Evolutionary conservation across 495 filamentous ascomycete genomes (phyloP).

Genomic region (Penicillium chermesinum): DNA sequence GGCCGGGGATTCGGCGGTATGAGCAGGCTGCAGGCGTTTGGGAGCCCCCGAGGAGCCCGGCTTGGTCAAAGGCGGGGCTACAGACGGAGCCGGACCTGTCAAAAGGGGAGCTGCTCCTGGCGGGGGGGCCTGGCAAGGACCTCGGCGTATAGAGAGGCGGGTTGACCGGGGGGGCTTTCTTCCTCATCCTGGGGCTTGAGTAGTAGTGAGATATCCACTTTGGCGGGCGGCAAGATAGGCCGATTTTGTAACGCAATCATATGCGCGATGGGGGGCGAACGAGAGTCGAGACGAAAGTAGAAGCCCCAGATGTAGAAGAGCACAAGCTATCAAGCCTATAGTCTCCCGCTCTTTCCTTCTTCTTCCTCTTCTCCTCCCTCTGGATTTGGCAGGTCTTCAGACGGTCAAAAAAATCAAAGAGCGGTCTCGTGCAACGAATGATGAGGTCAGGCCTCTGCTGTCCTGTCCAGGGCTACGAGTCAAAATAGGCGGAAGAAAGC

Average conservation of each 20-base stretch:
- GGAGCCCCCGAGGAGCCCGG: conserved; percentile 30
- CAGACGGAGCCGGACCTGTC: conserved; percentile 25
- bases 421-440: conserved; percentile 24
- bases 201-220: conserved; percentile 85
- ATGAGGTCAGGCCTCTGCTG: conserved; percentile 20
- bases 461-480: conserved; percentile 7
- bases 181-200: conserved; percentile 77
- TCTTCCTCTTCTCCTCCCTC: too few relatives aligned
- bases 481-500: conserved; percentile 12
- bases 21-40: conserved; percentile 48
- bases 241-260: conserved; percentile 50
- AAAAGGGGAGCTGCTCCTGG: conserved; percentile 31
- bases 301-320: too few relatives aligned
- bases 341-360: too few relatives aligned
- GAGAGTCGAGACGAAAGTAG: too few relatives aligned
- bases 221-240: conserved; percentile 53
- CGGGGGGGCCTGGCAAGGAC: conserved; percentile 45
- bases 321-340: too few relatives aligned
- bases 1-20: conserved; percentile 64
- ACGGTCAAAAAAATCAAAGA: too few relatives aligned
- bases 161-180: conserved; percentile 59
- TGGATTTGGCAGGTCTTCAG: too few relatives aligned
- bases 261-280: conserved; percentile 35
- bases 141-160: conserved; percentile 46
- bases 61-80: conserved; percentile 31